Base-by-base conservation (phyloP, 352 stramenopile genomes). In the Phytophthora hybrid region DNA sequence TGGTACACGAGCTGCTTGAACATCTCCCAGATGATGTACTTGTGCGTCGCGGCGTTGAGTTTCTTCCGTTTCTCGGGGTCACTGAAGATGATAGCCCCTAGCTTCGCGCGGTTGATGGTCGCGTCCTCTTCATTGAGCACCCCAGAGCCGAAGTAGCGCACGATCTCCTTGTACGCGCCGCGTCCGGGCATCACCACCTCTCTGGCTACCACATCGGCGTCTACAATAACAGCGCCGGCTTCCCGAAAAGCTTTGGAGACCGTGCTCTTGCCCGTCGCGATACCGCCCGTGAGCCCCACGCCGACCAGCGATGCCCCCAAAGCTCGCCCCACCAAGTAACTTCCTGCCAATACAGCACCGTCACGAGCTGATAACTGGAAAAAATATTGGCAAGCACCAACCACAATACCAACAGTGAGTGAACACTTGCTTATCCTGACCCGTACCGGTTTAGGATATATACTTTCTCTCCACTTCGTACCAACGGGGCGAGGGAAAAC, bases 21-120 rank as follows among this genome's bases (percentile, higher is more conserved):
- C 89, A 97, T 97, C 56, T 94, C 87, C 84, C 82, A 92, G 49
- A 95, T 78, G 57, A 97, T 97, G 67, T 90, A 94, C 71, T 91
- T 93, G 65, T 96, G 90, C 13, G 90, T 96, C 32, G 88, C 93
- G 10, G 77, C 73, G 61, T 96, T 94, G n/a, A 97, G 82, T 52
- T 72, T 79, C 66, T 91, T 89, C 58, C 90, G 84, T 73, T 94
- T 88, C 57, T 39, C 59, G 0, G 86, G 81, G 63, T 96, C 84
- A 60, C 73, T 91, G 66, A 97, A 97, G 71, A 97, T 93, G 73
- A 96, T 90, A 19, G 83, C 77, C 4, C 91, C 91, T 29, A 97
- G 82, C 78, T 95, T 96, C 21, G 87, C 79, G 59, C 91, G 88
- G 76, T 97, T 83, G 37, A 97, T 76, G 66, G 86, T 94, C 59